Percentiles rank a stretch among this genome's conserved stretches.
phyloP scores from a whole-genome alignment of 2,329 filamentous ascomycete species.

The Akanthomyces dipterigenus region DNA sequence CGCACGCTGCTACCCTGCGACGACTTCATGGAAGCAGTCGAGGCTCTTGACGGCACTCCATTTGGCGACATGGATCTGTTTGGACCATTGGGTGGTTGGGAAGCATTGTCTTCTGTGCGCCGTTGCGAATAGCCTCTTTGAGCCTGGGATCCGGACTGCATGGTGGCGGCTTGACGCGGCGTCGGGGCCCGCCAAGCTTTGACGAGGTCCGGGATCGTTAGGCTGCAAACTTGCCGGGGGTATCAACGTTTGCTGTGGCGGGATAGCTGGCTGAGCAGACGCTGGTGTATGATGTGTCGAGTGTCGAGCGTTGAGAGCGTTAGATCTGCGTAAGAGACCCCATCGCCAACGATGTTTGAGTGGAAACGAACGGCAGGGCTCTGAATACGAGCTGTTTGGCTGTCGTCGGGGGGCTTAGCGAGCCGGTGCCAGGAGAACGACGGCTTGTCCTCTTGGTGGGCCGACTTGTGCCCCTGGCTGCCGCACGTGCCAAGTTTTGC shows the following conservation, averaged over 20 bases:
- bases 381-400: constrained; percentile 1
- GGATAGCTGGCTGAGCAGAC: background rate
- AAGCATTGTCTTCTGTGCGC: background rate
- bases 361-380: constrained; percentile 3
- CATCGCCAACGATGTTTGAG: constrained; percentile 1
- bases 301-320: background rate
- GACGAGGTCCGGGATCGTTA: background rate
- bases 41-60: constrained; percentile 5
- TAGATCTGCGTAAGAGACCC: background rate
- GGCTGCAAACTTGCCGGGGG: background rate
- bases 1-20: constrained; percentile 6
- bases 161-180: background rate
- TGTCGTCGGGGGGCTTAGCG: background rate
- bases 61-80: constrained; percentile 8
- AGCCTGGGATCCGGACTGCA: constrained; percentile 1
- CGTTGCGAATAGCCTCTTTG: constrained; percentile 9
- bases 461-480: background rate
- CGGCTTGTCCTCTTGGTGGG: constrained; percentile 4
- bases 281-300: background rate
- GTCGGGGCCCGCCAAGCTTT: background rate
- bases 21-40: constrained; percentile 10
- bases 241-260: background rate
- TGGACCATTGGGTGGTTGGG: background rate
- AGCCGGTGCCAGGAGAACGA: constrained; percentile 8
- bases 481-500: constrained; percentile 10